phyloP scores from a whole-genome alignment of 768 basidiomycete species.

The Termitomyces eurrhizus region DNA sequence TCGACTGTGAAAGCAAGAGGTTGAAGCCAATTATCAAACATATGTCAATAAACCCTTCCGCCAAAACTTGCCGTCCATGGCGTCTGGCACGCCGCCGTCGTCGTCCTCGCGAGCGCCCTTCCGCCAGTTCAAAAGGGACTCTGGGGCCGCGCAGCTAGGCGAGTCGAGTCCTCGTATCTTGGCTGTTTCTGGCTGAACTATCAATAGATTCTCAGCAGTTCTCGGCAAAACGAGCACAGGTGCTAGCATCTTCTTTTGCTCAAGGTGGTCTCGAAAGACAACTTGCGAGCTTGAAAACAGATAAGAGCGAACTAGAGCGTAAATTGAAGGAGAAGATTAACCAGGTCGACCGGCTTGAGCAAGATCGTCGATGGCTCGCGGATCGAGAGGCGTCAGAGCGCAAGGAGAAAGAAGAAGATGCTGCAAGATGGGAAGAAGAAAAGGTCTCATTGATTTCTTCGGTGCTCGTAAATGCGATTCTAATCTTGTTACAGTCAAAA shows the following conservation, averaged over 20 bases:
- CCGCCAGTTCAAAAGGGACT: no score
- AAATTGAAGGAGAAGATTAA: slow-evolving; percentile 65
- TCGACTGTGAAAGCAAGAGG: no score
- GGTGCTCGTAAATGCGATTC: background rate
- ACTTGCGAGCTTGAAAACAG: slow-evolving; percentile 55
- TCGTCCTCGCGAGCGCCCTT: no score
- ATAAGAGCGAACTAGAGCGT: slow-evolving; percentile 61
- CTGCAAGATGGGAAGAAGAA: slow-evolving; percentile 45
- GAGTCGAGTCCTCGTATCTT: no score
- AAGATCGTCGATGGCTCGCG: slow-evolving; percentile 64
- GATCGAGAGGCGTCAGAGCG: slow-evolving; percentile 68
- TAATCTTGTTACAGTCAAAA: slow-evolving; percentile 32
- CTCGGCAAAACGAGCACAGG: slow-evolving; percentile 58
- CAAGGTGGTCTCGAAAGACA: slow-evolving; percentile 68
- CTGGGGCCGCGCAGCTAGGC: no score
- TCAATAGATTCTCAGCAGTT: slow-evolving; percentile 59
- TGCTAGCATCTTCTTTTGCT: slow-evolving; percentile 57
- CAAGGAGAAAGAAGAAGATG: slow-evolving; percentile 61
- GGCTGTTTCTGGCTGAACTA: no score
- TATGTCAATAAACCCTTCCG: no score
- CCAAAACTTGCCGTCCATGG: no score
- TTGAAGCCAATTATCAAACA: no score
- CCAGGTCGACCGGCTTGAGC: slow-evolving; percentile 60
- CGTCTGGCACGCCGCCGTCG: no score
- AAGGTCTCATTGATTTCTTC: slow-evolving; percentile 40